Base-by-base conservation (phyloP, 768 basidiomycete species). In the Podaxis sp. region DNA sequence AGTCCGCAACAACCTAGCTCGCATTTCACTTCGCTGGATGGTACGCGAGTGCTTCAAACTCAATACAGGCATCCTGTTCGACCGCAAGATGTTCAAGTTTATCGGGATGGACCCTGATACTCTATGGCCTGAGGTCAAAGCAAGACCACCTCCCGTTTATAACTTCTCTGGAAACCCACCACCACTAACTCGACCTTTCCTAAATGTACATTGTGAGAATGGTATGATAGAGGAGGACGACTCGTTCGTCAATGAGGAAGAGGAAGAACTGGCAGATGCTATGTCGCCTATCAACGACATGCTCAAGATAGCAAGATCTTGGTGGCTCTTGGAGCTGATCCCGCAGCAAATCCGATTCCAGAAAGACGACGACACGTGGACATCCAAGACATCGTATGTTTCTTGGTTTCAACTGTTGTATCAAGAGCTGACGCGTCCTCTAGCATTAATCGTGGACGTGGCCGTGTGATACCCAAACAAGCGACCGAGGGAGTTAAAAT, bases 1-100 rank as follows among this genome's bases (percentile, higher is more conserved):
- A 55, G 76, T 77, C 0, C 78, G 76, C 13, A 81, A 87, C 64
- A 82, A 78, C 50, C 78, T 92, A 2, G 85, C 89, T 1, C 84
- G 88, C 40, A 88, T 91, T 46, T 76, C 90, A 1, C 77, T 93
- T 35, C 82, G 89, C 55, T 93, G 88, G 88, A 89, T 90, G 86
- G 74, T 90, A 42, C 81, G 86, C 51, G 79, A 89, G 66, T 85
- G 83, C 63, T 84, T 87, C 73, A 70, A 73, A 5, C 67, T 80
- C 32, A 71, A 83, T 1, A 80, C 83, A 0, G 87, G 86, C 1
- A 86, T 89, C 50, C 65, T 87, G 55, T 89, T 88, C 71, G 72
- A 85, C 46, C 69, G 74, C 4, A 75, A 78, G 25, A 69, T 74
- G 63, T 78, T 86, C 64, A 73, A 74, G 35, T 62, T 71, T 13